Evolutionary conservation across 1,139 yeast species (phyloP), one percentile per base, ranked within the genome.

Genomic region (Geotrichum bryndzae): DNA sequence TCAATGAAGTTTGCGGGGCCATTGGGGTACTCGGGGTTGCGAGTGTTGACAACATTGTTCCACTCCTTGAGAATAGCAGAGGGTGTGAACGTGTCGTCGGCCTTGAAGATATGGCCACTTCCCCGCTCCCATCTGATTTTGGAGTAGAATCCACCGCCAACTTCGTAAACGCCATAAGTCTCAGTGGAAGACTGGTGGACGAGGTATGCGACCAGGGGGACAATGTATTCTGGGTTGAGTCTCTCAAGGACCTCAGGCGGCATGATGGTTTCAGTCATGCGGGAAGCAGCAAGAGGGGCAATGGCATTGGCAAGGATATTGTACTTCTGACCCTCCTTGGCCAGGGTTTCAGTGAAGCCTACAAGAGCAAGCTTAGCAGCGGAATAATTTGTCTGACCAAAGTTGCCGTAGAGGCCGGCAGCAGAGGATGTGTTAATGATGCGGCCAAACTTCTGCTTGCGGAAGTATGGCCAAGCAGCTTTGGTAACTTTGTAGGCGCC

Each of bases 101-200:
- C 90, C 75, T 87, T 89, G 79, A 94, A 87, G 66, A 86, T 79
- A 63, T 84, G 89, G 69, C 98, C 98, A 45, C 90, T 84, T 53
- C 95, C 85, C 73, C 98, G 84, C 78, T 94, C 95, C 97, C 98
- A 94, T 73, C 97, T 84, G 66, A 92, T 85, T 77, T 91, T 96
- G 55, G 92, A 91, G 74, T 82, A 90, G 74, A 87, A 88, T 1
- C 98, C 98, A 58, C 97, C 98, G 54, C 97, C 98, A 67, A 90
- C 88, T 78, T 94, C 98, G 75, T 83, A 92, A 61, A 87, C 86
- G 62, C 91, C 86, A 68, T 96, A 92, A 57, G 86, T 82, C 64
- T 81, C 81, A 23, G 68, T 66, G 58, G 84, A 82, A 59, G 79
- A 74, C 60, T 87, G 90, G 71, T 88, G 94, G 5, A 91, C 79